Percentiles rank a stretch among this genome's conserved stretches.
Evolutionary conservation across 2,329 filamentous ascomycete genomes (phyloP).

Genomic region (Coleophoma cylindrospora): DNA sequence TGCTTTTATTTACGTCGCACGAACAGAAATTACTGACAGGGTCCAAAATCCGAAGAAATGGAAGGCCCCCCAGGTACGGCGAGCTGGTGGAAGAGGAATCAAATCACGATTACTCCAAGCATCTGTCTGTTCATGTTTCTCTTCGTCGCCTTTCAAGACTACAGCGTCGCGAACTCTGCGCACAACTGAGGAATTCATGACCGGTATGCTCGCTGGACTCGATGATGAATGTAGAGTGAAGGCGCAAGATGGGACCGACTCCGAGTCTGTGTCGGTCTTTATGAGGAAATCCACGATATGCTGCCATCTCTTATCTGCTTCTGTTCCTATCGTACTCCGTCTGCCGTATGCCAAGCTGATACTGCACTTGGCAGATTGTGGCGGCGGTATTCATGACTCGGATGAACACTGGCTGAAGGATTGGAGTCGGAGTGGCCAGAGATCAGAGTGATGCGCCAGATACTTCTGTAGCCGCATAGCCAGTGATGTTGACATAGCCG

Average conservation of each 20-base stretch:
- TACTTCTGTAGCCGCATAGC: too few species aligned
- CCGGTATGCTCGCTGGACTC: too few species aligned
- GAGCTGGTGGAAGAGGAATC: conserved; percentile 30
- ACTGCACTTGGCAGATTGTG: too few species aligned
- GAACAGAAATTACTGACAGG: not conserved
- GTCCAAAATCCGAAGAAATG: conserved; percentile 33
- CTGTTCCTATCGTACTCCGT: too few species aligned
- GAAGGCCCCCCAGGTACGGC: conserved; percentile 34
- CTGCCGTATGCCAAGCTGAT: too few species aligned
- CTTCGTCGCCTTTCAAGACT: conserved; percentile 13
- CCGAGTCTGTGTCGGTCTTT: not conserved
- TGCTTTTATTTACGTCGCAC: too few species aligned
- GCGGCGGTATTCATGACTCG: too few species aligned
- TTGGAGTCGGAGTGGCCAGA: too few species aligned
- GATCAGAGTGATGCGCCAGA: too few species aligned
- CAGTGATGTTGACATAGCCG: too few species aligned
- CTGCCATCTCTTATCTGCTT: not conserved
- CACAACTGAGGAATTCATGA: conserved; percentile 1
- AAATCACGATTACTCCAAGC: conserved; percentile 33
- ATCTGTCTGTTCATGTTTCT: conserved; percentile 39
- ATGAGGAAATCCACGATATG: not conserved
- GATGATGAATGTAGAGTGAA: not conserved
- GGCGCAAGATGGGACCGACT: not conserved
- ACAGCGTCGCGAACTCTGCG: conserved; percentile 1
- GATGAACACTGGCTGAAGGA: too few species aligned